Base-by-base conservation (phyloP, 257 asterid genomes). In the Fraxinus pennsylvanica region DNA sequence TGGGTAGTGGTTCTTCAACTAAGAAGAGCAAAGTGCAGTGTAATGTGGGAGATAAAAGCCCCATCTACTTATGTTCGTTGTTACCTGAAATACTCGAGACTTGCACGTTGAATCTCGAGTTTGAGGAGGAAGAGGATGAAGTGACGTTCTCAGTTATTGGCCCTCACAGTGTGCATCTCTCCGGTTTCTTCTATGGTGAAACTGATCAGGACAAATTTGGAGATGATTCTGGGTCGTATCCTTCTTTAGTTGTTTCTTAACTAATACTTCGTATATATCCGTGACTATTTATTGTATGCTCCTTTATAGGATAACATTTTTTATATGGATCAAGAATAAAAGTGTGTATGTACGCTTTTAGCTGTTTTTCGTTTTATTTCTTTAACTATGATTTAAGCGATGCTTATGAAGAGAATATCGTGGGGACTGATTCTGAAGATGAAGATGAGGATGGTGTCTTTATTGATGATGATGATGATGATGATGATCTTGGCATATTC, bases 41-140 rank as follows among this genome's bases (percentile, higher is more conserved):
- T 88, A 76, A 29, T 75, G 94, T 96, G 43, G 97, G 97, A 72
- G 90, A 88, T 83, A 93, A 86, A 78, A 84, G 74, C 72, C 99
- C 99, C 3, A 89, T 92, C 81, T 83, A 86, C 77, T 47, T 96
- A 76, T 93, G 98, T 81, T 84, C 97, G 0, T 77, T 96, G 87
- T 74, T 91, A 63, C 99, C 99, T 0, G 89, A 89, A 76, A 92
- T 12, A 68, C 74, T 91, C 41, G 99, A 96, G 90, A 92, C 86
- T 4, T 91, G 94, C 79, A 76, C 91, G 0, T 76, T 93, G 88
- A 89, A 91, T 89, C 93, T 84, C 13, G 98, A 93, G 84, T 93
- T 96, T 43, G 97, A 91, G 82, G 99, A 93, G 80, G 99, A 93
- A 79, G 97, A 92, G 0, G 92, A 90, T n/a, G 91, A 92, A 14